Conservation (phyloP, 306 rosid species). For the Vigna mungo region DNA sequence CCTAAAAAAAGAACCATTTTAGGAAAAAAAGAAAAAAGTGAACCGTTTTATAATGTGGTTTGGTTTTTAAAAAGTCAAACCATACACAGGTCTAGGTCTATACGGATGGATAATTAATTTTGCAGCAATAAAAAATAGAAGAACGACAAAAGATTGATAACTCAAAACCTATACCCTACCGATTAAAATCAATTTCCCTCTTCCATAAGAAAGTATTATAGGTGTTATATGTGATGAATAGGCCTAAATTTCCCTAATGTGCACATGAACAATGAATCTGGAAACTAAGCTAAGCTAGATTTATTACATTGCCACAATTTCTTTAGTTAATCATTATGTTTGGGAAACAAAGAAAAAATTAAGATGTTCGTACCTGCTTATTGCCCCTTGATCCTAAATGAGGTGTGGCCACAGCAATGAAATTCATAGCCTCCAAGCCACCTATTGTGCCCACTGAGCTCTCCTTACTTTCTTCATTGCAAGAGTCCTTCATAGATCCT, state of each 20-base stretch:
- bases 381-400: constrained; percentile 99
- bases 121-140: neutral
- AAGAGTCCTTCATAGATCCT: constrained; percentile 46
- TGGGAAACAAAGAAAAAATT: constrained; percentile 33
- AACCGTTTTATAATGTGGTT: neutral
- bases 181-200: neutral
- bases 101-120: no score
- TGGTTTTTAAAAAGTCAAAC: neutral
- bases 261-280: neutral
- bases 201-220: neutral
- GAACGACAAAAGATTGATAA: neutral
- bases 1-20: neutral
- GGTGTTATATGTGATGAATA: neutral
- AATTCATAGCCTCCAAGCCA: constrained; percentile 89
- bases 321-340: constrained; percentile 4
- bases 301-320: constrained; percentile 11
- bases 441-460: constrained; percentile 65
- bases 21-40: no score
- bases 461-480: constrained; percentile 47
- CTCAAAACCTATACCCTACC: neutral
- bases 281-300: constrained; percentile 7
- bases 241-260: neutral
- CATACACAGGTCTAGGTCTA: neutral
- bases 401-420: constrained; percentile 94
- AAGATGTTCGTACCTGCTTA: constrained; percentile 70